Base-by-base conservation (phyloP, 2,329 filamentous ascomycete species). In the Fusarium decemcellulare region DNA sequence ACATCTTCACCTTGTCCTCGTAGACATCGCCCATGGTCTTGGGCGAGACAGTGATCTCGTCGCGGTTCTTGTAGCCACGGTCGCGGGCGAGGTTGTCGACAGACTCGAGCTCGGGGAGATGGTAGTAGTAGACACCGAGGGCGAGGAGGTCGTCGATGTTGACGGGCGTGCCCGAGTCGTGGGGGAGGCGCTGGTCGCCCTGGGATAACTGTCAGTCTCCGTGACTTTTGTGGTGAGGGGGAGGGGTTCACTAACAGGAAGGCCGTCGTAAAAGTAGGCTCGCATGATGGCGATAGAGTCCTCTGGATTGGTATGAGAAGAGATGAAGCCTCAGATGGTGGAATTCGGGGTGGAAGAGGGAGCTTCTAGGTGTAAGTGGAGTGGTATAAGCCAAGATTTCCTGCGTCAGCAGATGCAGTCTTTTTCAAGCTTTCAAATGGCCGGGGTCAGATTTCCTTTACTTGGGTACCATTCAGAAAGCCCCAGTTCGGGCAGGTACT, bases 121-220 rank as follows among this genome's bases (percentile, higher is more conserved):
- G 85, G 79, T 89, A 90, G 86, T 97, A 96, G 46, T 93, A 81
- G 39, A 99, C 94, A 63, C 95, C 95, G 16, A 98, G 85, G 58
- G 87, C 85, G 68, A 85, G 80, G 62, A 99, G 91, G 60, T 92
- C 90, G 6, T 87, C 83, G 51, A 86, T 81, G 59, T 87, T 82
- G 61, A 98, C 88, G 40, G 85, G 77, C 71, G 89, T 90, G 75
- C 93, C 93, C 18, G 94, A 97, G 83, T 98, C 91, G 83, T 99
- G 96, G 56, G 93, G 88, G 44, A 92, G 88, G 78, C 96, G 94
- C 84, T 98, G 96, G 87, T 99, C 96, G 83, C 94, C 95, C 93
- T 97, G 43, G 7, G 29, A 78, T 43, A 23, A 50, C 50, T 65
- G 60, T 68, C 59, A 60, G 64, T 37, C 29, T 27, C 29, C n/a